Conservation (phyloP, 352 stramenopile genomes). For the Thalassiosira pacifica region DNA sequence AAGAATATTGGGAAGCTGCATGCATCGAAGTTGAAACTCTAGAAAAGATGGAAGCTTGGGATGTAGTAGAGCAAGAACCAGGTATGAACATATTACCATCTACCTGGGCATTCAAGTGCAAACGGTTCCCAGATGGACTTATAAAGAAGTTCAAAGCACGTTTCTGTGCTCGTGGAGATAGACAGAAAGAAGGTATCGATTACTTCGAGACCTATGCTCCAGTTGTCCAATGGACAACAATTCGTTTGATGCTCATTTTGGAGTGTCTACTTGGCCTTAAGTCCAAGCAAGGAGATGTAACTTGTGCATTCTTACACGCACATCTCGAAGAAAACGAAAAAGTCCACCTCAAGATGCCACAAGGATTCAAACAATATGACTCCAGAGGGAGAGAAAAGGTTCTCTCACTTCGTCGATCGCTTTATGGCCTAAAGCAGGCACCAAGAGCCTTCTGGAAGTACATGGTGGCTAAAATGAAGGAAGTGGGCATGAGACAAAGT, state of each 20-base stretch:
- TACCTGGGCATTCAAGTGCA: slow-evolving; percentile 51
- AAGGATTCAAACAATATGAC: too few relatives aligned
- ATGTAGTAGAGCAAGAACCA: too few relatives aligned
- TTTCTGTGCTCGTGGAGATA: slow-evolving; percentile 42
- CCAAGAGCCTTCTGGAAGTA: slow-evolving; percentile 46
- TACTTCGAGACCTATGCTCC: too few relatives aligned
- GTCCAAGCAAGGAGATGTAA: slow-evolving; percentile 25
- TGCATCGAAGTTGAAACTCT: background rate
- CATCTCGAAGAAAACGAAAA: background rate
- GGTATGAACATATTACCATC: slow-evolving; percentile 37
- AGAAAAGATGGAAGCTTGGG: slow-evolving; percentile 33
- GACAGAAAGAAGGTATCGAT: slow-evolving; percentile 31
- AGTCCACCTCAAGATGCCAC: too few relatives aligned
- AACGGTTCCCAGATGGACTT: slow-evolving; percentile 44
- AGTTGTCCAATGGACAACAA: slow-evolving; percentile 22
- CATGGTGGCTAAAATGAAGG: slow-evolving; percentile 1
- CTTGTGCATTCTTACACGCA: slow-evolving; percentile 23
- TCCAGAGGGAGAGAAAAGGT: too few relatives aligned
- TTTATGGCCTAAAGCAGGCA: too few relatives aligned
- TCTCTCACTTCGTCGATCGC: too few relatives aligned
- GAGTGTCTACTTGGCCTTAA: slow-evolving; percentile 12
- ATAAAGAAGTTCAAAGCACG: slow-evolving; percentile 54
- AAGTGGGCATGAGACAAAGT: background rate
- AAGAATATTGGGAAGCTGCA: slow-evolving; percentile 45
- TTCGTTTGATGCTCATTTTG: slow-evolving; percentile 15